Evolutionary conservation across 2,329 filamentous ascomycete genomes (phyloP).

Genomic region (Huntiella omanensis): DNA sequence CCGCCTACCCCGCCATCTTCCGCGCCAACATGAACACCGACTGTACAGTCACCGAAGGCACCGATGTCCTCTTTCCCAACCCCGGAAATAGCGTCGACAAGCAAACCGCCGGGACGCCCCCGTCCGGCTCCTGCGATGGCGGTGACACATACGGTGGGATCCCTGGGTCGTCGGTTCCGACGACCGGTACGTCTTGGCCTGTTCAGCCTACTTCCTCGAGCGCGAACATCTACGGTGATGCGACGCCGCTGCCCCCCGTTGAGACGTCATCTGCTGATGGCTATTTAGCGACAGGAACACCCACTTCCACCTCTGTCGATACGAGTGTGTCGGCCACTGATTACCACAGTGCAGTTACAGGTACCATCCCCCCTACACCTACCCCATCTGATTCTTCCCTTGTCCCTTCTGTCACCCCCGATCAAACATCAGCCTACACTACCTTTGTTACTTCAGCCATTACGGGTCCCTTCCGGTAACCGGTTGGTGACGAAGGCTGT

Average conservation of each 20-base stretch:
- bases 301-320: not conserved
- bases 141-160: not conserved
- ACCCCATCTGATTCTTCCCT: not conserved
- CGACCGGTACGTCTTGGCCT: no score
- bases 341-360: not conserved
- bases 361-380: not conserved
- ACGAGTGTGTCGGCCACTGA: not conserved
- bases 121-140: constrained; percentile 12
- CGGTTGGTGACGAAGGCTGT: no score
- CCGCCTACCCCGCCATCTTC: constrained; percentile 33
- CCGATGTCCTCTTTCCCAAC: constrained; percentile 42
- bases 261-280: not conserved
- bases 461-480: no score
- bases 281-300: not conserved
- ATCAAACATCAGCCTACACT: no score
- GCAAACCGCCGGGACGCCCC: constrained; percentile 16
- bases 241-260: not conserved
- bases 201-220: no score
- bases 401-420: not conserved
- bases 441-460: no score
- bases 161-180: not conserved
- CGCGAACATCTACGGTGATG: no score
- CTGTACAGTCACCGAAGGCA: constrained; percentile 34
- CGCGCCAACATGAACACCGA: constrained; percentile 42
- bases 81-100: constrained; percentile 33